A percentile compares a stretch with the other conserved stretches of the same genome.
Conservation (phyloP, 768 basidiomycete species). For the Glaciozyma martinii region DNA sequence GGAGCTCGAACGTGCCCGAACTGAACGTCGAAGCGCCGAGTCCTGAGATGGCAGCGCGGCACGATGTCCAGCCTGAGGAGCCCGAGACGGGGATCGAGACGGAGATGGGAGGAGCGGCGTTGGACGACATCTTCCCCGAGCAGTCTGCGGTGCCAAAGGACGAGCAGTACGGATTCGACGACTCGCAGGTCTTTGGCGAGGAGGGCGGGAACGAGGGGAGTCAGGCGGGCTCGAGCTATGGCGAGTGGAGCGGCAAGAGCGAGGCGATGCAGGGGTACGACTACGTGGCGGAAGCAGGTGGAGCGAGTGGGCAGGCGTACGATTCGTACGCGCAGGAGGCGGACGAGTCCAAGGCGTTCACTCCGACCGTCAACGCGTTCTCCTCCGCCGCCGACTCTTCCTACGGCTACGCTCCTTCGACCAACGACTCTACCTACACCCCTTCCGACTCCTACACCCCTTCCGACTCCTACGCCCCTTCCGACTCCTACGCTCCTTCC, state of each 20-base stretch:
- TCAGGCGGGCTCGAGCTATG: constrained; percentile 24
- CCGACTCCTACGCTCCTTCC: neutral
- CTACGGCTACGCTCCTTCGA: neutral
- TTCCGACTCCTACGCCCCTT: neutral
- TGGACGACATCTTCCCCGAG: constrained; percentile 6
- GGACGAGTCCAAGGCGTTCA: no score
- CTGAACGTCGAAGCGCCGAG: constrained; percentile 18
- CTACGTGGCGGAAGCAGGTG: constrained; percentile 8
- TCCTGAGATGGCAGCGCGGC: neutral
- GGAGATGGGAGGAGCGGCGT: neutral
- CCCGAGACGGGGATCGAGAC: constrained; percentile 3
- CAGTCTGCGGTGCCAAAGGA: constrained; percentile 7
- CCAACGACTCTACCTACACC: constrained; percentile 3
- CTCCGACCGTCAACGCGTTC: neutral
- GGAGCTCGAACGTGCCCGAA: constrained; percentile 6
- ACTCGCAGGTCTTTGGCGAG: neutral
- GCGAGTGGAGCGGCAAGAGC: constrained; percentile 26
- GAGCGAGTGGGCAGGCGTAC: neutral
- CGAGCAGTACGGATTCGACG: neutral
- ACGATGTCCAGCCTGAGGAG: neutral
- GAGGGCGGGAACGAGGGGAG: neutral
- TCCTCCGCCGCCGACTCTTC: neutral
- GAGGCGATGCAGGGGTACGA: constrained; percentile 18
- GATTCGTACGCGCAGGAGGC: constrained; percentile 11
- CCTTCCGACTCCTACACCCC: neutral